Percentiles rank a stretch among this genome's conserved stretches.
Conservation (phyloP, 306 rosid genomes). For the Dryas octopetala region DNA sequence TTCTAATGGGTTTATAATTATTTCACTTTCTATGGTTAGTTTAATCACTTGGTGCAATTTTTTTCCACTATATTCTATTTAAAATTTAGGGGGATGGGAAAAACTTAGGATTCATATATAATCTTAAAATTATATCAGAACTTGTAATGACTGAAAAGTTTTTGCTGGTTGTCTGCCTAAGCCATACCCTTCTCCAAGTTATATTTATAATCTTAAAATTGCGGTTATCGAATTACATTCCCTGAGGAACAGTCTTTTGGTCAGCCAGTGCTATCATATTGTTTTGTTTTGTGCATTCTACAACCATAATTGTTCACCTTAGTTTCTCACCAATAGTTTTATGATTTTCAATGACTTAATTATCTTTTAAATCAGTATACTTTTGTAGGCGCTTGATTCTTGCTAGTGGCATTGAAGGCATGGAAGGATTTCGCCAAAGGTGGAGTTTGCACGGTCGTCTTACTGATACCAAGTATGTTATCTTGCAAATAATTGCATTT, state of each 20-base stretch:
- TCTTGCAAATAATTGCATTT: slow-evolving; percentile 26
- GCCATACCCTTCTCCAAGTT: neutral
- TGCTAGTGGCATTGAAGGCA: slow-evolving; percentile 86
- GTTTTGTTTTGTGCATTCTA: neutral
- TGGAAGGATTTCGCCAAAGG: slow-evolving; percentile 85
- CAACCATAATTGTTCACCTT: neutral
- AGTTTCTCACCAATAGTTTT: neutral
- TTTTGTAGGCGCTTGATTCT: slow-evolving; percentile 78
- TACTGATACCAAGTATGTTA: slow-evolving; percentile 71
- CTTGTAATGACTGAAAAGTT: neutral
- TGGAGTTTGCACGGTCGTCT: slow-evolving; percentile 96
- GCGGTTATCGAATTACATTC: neutral
- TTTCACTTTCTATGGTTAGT: neutral
- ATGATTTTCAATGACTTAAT: neutral
- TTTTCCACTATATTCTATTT: neutral
- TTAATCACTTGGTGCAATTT: neutral
- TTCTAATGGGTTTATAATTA: neutral
- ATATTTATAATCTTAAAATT: neutral
- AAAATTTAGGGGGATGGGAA: neutral
- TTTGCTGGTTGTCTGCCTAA: slow-evolving; percentile 1
- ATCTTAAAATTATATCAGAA: no score
- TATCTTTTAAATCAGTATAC: slow-evolving; percentile 19
- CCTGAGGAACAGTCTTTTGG: neutral
- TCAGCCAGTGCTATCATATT: neutral
- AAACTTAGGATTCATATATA: neutral